Percentiles rank a stretch among this genome's conserved stretches.
Conservation (phyloP, 306 rosid species). For the Trifolium repens region DNA sequence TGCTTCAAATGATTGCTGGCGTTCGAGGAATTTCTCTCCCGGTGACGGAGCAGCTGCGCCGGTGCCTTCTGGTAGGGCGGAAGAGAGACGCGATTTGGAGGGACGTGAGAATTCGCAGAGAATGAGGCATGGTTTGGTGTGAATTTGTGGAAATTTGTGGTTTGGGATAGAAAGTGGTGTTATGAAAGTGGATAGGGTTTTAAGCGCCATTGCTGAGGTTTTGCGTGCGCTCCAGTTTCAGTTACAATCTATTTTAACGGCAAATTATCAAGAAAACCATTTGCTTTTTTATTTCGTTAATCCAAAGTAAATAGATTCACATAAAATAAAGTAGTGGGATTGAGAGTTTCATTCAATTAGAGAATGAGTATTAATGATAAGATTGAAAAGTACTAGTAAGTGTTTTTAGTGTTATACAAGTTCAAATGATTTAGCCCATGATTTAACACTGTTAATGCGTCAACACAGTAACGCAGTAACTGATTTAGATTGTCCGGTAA, state of each 20-base stretch:
- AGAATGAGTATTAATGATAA: too few species aligned
- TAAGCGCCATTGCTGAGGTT: constrained; percentile 65
- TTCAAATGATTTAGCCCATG: too few species aligned
- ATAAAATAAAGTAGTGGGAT: too few species aligned
- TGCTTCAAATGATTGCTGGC: constrained; percentile 62
- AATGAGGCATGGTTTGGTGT: constrained; percentile 39
- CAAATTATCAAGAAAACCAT: not conserved
- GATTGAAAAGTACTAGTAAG: too few species aligned
- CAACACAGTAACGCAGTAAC: too few species aligned
- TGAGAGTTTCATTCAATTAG: too few species aligned
- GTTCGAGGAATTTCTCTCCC: constrained; percentile 77
- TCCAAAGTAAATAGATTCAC: too few species aligned
- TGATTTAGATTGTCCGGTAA: too few species aligned
- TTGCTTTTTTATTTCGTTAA: too few species aligned
- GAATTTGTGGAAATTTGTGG: constrained; percentile 33
- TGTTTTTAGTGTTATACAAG: too few species aligned
- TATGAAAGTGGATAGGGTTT: constrained; percentile 64
- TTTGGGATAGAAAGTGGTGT: constrained; percentile 52
- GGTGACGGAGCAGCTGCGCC: constrained; percentile 87
- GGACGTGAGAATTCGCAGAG: constrained; percentile 50
- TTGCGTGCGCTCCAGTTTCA: constrained; percentile 4
- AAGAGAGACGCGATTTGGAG: constrained; percentile 29
- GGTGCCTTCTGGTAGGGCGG: constrained; percentile 56
- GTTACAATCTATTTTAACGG: not conserved
- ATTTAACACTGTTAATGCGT: too few species aligned